Evolutionary conservation across 2,329 filamentous ascomycete species (phyloP).

Genomic region (Neurospora crassa): DNA sequence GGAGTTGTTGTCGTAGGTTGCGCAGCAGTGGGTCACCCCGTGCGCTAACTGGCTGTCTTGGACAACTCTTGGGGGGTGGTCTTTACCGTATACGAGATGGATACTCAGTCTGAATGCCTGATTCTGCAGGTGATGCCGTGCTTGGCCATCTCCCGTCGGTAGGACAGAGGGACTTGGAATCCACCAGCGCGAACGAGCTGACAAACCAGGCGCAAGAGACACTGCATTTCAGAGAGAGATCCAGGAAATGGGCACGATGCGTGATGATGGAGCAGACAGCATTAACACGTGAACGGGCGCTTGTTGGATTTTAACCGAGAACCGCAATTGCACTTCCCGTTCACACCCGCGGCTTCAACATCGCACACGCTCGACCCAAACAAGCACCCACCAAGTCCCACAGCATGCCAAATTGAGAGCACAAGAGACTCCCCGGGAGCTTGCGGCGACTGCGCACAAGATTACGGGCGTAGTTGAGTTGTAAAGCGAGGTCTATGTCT

Average conservation of each 20-base stretch:
- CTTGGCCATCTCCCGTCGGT: not conserved
- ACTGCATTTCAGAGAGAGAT: not conserved
- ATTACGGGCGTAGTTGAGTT: not conserved
- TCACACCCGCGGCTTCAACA: not conserved
- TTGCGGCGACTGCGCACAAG: not conserved
- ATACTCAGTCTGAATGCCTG: not conserved
- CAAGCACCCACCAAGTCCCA: not conserved
- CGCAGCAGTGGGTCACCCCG: not conserved
- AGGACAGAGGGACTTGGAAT: not conserved
- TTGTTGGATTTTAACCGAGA: not conserved
- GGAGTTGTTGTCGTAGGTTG: not conserved
- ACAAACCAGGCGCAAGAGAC: not conserved
- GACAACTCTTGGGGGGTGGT: not conserved
- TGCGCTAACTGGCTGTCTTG: not conserved
- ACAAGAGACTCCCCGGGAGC: not conserved
- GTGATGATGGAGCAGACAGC: not conserved
- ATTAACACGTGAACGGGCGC: not conserved
- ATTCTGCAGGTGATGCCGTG: not conserved
- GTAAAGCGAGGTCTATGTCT: not conserved
- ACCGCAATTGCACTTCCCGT: not conserved
- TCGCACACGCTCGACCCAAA: not conserved
- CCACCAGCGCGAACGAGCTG: not conserved
- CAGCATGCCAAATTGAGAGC: not conserved
- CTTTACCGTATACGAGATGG: not conserved
- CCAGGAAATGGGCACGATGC: not conserved